These are phyloP conservation scores for Ampelocalamus luodianensis DNA, from an alignment of 176 grass and related monocot species.

Conservation along the genomic window DNA sequence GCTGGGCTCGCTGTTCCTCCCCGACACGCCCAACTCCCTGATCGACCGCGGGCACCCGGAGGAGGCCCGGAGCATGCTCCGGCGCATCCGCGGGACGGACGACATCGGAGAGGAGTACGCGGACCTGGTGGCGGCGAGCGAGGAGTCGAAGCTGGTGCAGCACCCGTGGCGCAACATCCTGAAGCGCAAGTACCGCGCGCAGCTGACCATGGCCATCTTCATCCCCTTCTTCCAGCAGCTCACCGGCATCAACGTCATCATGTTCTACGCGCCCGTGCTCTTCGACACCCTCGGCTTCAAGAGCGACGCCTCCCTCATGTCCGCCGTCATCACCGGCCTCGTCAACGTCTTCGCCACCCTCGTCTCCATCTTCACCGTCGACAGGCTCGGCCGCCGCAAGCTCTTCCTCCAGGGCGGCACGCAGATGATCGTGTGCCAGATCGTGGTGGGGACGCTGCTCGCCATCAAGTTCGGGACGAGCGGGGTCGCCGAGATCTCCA, in stretches of 20 bases:
- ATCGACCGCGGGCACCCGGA: constrained; percentile 81
- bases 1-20: constrained; percentile 79
- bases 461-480: constrained; percentile 52
- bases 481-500: constrained; percentile 55
- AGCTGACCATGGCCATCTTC: constrained; percentile 60
- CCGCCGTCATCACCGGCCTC: constrained; percentile 65
- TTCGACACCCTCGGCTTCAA: constrained; percentile 69
- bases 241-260: constrained; percentile 75
- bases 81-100: constrained; percentile 50
- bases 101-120: constrained; percentile 65
- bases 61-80: constrained; percentile 50
- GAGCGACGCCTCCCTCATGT: constrained; percentile 69
- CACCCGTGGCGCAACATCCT: constrained; percentile 71
- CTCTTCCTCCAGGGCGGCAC: constrained; percentile 62
- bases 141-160: constrained; percentile 49
- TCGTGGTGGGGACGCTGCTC: constrained; percentile 53
- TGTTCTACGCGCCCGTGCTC: constrained; percentile 79
- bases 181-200: constrained; percentile 52
- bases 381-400: constrained; percentile 45
- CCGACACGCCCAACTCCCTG: constrained; percentile 96
- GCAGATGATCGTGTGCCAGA: constrained; percentile 67
- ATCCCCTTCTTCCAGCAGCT: constrained; percentile 86
- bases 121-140: constrained; percentile 58
- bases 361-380: constrained; percentile 57
- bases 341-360: constrained; percentile 72